A percentile compares a stretch with the other conserved stretches of the same genome.
phyloP scores from a whole-genome alignment of 805 yeast species.

The Metschnikowia drakensbergensis region DNA sequence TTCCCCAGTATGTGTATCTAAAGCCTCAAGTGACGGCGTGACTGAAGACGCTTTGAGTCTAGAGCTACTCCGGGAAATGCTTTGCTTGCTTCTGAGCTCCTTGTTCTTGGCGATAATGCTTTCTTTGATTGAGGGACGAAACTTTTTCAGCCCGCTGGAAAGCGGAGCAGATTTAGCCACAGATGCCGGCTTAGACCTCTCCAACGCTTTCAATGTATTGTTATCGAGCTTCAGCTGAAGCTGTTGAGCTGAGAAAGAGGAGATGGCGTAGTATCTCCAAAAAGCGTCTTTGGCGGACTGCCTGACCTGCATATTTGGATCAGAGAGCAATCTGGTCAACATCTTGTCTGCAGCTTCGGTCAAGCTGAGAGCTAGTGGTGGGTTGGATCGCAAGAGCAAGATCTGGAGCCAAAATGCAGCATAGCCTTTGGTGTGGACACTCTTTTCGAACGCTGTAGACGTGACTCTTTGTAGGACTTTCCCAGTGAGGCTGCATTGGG shows the following conservation, averaged over 20 bases:
- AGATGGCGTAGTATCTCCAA: conserved; percentile 61
- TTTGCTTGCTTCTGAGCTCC: conserved; percentile 29
- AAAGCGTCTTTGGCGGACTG: conserved; percentile 68
- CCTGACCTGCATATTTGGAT: conserved; percentile 78
- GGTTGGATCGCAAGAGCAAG: conserved; percentile 49
- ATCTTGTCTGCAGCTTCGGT: conserved; percentile 48
- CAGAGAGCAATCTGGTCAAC: conserved; percentile 60
- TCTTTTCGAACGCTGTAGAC: conserved; percentile 61
- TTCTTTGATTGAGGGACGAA: conserved; percentile 47
- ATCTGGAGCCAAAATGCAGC: conserved; percentile 70
- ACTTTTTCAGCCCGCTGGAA: conserved; percentile 14
- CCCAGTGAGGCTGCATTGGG: conserved; percentile 50
- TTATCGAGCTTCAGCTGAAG: conserved; percentile 40
- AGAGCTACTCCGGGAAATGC: conserved; percentile 17
- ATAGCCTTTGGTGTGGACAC: conserved; percentile 63
- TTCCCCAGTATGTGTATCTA: neutral
- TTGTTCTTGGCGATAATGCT: conserved; percentile 43
- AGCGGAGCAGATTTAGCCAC: conserved; percentile 12
- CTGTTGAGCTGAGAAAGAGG: conserved; percentile 49
- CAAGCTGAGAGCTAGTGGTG: conserved; percentile 13
- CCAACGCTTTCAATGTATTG: conserved; percentile 55
- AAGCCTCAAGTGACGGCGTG: neutral
- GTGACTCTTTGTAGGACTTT: conserved; percentile 50
- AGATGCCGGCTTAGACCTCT: conserved; percentile 49
- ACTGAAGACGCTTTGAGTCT: conserved; percentile 9